Base-by-base conservation (phyloP, 2,329 filamentous ascomycete species). In the Fusarium sp. region DNA sequence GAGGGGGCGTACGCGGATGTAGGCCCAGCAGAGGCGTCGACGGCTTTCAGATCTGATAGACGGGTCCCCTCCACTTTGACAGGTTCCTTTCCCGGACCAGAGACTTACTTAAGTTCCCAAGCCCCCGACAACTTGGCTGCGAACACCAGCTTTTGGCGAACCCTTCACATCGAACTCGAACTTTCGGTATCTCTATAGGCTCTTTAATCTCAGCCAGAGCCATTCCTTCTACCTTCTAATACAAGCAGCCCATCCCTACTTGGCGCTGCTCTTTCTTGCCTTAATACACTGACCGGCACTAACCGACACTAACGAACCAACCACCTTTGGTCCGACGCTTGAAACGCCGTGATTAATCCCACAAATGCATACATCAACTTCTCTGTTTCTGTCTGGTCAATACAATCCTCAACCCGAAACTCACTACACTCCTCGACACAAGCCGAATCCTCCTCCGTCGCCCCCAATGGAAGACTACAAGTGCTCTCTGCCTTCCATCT, bases 401-500 rank as follows among this genome's bases (percentile, higher is more conserved):
- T 75, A 78, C 69, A 52, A 70, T 31, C 56, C 62, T 64, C 72
- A 75, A 42, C 72, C 76, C 60, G 66, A 69, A 69, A 61, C 66
- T 67, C 71, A 73, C 35, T 70, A 83, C 71, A 82, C 83, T 70
- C 88, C 89, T 76, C 77, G 83, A 66, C 83, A 83, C 70, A 86
- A 87, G 63, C 89, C 90, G 58, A 89, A 91, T 79, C 89, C 91
- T 61, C 93, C 92, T 64, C 93, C 93, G 35, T 94, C 93, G 76
- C 93, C 93, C 70, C 92, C 93, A 50, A 91, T 93, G 81, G 93
- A 95, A 78, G 93, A 94, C 79, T 86, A 91, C 76, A 95, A 93
- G 84, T 96, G 93, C 80, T 97, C 95, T 60, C 87, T 98, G 67
- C 96, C 96, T 22, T 98, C 96, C 42, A 98, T 98, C 82, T 98